Base-by-base conservation (phyloP, 2,329 filamentous ascomycete species). In the Stagonosporopsis chrysanthemi region DNA sequence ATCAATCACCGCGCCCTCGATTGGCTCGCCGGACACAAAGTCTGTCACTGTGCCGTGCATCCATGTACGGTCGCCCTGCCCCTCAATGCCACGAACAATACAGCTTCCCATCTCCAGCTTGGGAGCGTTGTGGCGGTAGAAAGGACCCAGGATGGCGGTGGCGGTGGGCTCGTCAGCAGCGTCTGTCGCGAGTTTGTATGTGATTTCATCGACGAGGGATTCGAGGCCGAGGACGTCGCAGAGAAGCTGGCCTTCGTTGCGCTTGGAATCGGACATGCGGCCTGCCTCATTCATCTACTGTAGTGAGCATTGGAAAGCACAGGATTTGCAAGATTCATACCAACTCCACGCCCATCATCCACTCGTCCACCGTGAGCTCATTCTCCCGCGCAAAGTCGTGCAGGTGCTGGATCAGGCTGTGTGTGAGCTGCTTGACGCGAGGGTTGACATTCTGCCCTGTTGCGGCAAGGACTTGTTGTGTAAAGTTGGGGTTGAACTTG, bases 131-230 rank as follows among this genome's bases (percentile, higher is more conserved):
- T 86, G 83, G 6, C 90, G 84, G 85, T 90, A 96, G 79, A 96
- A 96, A 1, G 92, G 92, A 0, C 92, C 92, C 0, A 96, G 84
- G 63, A 96, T 92, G 38, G 91, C 87, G 4, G 90, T 90, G 2
- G 90, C 85, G 5, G 91, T 95, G 11, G 87, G 81, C 23, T 74
- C 71, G 52, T 79, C 76, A 22, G 56, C 58, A 0, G 80, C 81
- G 36, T 83, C 81, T 46, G 83, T 82, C 28, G 84, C 83, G 47
- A 84, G 80, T 59, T 86, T 87, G 78, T 87, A 89, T 52, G 89
- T 91, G 70, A 95, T 94, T 73, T 94, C 90, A 74, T 94, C 91
- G 43, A 93, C 90, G 46, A 82, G 74, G 2, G 82, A 82, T 69
- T 87, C 84, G 29, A 88, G 75, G 19, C 85, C 85, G 31, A 87